Evolutionary conservation across 768 basidiomycete species (phyloP), one percentile per base, ranked within the genome.

Genomic region (Mrakia hoshinonis): DNA sequence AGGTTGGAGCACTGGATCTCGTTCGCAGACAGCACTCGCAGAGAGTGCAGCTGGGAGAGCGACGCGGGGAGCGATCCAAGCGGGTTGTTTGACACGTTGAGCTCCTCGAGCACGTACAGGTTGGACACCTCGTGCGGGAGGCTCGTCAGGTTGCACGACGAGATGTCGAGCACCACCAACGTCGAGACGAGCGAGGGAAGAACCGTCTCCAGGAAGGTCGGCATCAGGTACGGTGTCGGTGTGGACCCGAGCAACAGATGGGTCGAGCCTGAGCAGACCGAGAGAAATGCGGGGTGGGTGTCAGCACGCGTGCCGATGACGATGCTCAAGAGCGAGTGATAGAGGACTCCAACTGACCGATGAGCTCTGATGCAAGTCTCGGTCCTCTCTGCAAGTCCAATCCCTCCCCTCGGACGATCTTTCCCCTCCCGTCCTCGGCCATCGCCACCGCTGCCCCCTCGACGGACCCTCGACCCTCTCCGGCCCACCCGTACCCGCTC

Each of bases 21-120:
- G 80, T 99, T 95, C n/a, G 92, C 90, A 68, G 92, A 90, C 77
- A 98, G 84, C 70, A 98, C 89, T 46, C 89, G 87, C 62, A 98
- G 85, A 74, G 87, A 86, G 7, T 82, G 80, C 36, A 97, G 83
- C 70, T 89, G 84, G 34, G 88, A 85, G 60, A 97, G 83, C 80
- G 94, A 97, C 34, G 87, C 83, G 20, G 96, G 96, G n/a, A 98
- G 84, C n/a, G 88, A 87, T 55, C 90, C 87, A 34, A 98, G 83
- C 9, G 91, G 90, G 79, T 99, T 99, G 64, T 87, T 89, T 13
- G 90, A 90, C 67, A 98, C 84, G 77, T 97, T 95, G 55, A 99
- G 84, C 79, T 99, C 96, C 79, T 97, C 93, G 46, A 99, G 85
- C 76, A 83, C 85, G 73, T 83, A 82, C 77, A 94, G 96, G 18